These are phyloP conservation scores for Trichoderma virens DNA, from an alignment of 495 filamentous ascomycete genomes.

Conservation along the genomic window DNA sequence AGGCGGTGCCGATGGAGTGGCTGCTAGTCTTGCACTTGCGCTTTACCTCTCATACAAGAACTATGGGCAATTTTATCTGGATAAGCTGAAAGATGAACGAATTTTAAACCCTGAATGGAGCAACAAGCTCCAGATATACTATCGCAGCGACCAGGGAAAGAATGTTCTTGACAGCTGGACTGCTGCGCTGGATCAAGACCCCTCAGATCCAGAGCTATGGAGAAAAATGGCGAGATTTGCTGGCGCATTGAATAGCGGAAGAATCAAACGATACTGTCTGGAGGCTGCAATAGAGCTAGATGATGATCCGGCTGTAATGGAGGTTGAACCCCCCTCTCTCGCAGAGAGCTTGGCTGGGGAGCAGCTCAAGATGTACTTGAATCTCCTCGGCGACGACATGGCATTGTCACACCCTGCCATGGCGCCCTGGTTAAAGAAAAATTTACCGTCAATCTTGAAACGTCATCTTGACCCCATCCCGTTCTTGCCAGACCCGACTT, in stretches of 20 bases:
- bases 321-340: slow-evolving; percentile 68
- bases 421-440: slow-evolving; percentile 51
- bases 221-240: slow-evolving; percentile 72
- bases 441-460: slow-evolving; percentile 53
- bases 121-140: neutral
- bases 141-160: slow-evolving; percentile 13
- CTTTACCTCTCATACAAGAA: slow-evolving; percentile 93
- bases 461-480: slow-evolving; percentile 68
- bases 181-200: slow-evolving; percentile 78
- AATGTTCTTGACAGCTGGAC: slow-evolving; percentile 54
- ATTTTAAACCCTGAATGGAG: slow-evolving; percentile 21
- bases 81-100: slow-evolving; percentile 51
- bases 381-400: slow-evolving; percentile 62
- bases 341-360: slow-evolving; percentile 81
- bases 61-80: slow-evolving; percentile 80
- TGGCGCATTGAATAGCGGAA: slow-evolving; percentile 62
- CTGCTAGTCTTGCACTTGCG: slow-evolving; percentile 77
- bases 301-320: slow-evolving; percentile 61
- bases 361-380: slow-evolving; percentile 60
- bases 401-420: slow-evolving; percentile 62
- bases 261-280: slow-evolving; percentile 77
- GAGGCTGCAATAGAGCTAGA: slow-evolving; percentile 87
- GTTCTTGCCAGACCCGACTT: slow-evolving; percentile 56
- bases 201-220: slow-evolving; percentile 93
- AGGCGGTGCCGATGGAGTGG: slow-evolving; percentile 66